These are phyloP conservation scores for Pythium dissotocum DNA, from an alignment of 352 stramenopile species.

Conservation along the genomic window DNA sequence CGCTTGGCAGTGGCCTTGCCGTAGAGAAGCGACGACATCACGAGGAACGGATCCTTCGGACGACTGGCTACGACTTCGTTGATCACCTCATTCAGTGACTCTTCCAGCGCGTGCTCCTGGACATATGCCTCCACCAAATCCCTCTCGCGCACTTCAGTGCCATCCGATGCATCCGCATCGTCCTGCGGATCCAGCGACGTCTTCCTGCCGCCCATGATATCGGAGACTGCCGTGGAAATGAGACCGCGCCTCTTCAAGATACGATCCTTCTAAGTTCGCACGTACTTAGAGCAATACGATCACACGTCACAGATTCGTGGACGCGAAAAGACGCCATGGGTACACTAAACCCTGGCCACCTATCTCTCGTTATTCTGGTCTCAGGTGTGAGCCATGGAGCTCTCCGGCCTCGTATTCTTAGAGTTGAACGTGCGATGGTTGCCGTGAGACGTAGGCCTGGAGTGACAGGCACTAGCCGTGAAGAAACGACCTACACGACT, in stretches of 20 bases:
- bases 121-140: constrained; percentile 79
- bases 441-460: too few species aligned
- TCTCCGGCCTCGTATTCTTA: not conserved
- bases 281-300: not conserved
- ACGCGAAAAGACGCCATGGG: not conserved
- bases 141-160: constrained; percentile 46
- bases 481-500: not conserved
- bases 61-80: constrained; percentile 71
- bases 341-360: not conserved
- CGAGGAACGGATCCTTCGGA: constrained; percentile 66
- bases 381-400: not conserved
- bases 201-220: constrained; percentile 2
- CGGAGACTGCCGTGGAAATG: not conserved
- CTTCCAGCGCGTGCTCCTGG: constrained; percentile 66
- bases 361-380: not conserved
- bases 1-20: constrained; percentile 58
- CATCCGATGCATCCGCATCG: not conserved
- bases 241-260: not conserved
- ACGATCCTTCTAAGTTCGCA: not conserved
- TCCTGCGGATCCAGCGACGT: constrained; percentile 3
- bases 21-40: constrained; percentile 66
- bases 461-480: not conserved
- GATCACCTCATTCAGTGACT: constrained; percentile 64
- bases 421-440: not conserved
- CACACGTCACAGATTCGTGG: constrained; percentile 6